phyloP scores from a whole-genome alignment of 2,329 filamentous ascomycete genomes.

The Mariannaea sp. region DNA sequence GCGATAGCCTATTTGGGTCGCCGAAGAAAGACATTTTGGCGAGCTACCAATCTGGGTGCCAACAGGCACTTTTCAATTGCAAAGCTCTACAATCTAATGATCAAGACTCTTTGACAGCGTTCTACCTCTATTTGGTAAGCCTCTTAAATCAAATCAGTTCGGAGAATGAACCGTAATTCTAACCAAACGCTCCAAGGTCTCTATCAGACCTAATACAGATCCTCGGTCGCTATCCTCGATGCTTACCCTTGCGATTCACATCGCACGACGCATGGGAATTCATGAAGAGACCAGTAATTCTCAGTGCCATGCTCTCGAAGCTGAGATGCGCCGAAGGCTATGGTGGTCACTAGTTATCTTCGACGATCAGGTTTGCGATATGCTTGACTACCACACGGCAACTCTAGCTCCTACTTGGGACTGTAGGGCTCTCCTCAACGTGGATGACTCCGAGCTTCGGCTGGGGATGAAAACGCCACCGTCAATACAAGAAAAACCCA shows the following conservation, averaged over 20 bases:
- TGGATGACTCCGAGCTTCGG: constrained; percentile 52
- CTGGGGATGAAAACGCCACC: constrained; percentile 46
- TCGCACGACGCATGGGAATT: constrained; percentile 60
- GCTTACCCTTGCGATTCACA: constrained; percentile 59
- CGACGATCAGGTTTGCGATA: constrained; percentile 60
- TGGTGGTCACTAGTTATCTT: constrained; percentile 66
- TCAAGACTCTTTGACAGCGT: constrained; percentile 59
- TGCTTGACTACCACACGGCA: constrained; percentile 45
- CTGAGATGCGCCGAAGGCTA: constrained; percentile 63
- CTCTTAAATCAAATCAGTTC: too few relatives aligned
- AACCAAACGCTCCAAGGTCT: constrained; percentile 47
- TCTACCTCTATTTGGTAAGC: constrained; percentile 60
- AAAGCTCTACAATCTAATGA: constrained; percentile 55
- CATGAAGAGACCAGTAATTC: constrained; percentile 50
- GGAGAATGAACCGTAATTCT: too few relatives aligned
- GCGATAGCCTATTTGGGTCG: constrained; percentile 46
- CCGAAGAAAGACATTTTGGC: constrained; percentile 47
- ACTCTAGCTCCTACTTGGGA: constrained; percentile 46
- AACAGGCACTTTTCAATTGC: constrained; percentile 58
- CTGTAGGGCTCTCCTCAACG: constrained; percentile 49
- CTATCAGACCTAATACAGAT: constrained; percentile 47
- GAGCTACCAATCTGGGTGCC: constrained; percentile 53
- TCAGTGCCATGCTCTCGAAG: constrained; percentile 49
- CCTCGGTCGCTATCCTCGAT: constrained; percentile 57
- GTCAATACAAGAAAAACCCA: constrained; percentile 35